phyloP scores from a whole-genome alignment of 2,329 filamentous ascomycete genomes.

The Grosmannia penicillata region DNA sequence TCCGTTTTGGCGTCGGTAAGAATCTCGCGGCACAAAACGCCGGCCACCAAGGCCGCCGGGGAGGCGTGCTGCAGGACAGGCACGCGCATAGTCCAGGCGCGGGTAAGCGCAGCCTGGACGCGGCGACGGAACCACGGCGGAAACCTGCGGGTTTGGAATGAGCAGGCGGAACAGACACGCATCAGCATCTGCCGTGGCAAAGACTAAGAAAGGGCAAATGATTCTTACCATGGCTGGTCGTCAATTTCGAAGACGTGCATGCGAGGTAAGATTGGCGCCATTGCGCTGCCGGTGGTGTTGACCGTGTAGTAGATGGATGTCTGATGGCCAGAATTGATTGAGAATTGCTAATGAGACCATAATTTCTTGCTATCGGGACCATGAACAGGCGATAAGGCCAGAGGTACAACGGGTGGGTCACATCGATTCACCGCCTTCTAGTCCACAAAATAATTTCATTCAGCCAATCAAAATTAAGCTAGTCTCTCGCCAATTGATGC shows the following conservation, averaged over 20 bases:
- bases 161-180: background rate
- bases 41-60: constrained; percentile 46
- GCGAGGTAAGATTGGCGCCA: constrained; percentile 23
- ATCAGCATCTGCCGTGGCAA: background rate
- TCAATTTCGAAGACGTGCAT: constrained; percentile 54
- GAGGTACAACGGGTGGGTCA: too few species aligned
- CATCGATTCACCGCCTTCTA: too few species aligned
- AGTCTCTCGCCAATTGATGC: too few species aligned
- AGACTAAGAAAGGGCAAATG: background rate
- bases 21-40: constrained; percentile 25
- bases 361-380: too few species aligned
- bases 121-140: constrained; percentile 48
- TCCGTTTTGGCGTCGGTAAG: background rate
- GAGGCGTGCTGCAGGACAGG: constrained; percentile 41
- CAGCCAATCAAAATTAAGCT: too few species aligned
- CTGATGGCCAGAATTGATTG: too few species aligned
- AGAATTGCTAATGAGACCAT: too few species aligned
- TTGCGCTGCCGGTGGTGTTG: background rate
- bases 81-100: constrained; percentile 45
- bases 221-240: constrained; percentile 46
- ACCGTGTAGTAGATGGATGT: too few species aligned
- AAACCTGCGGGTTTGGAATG: constrained; percentile 41
- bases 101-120: constrained; percentile 49
- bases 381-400: too few species aligned
- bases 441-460: too few species aligned